These are phyloP conservation scores for Elasticomyces elasticus DNA, from an alignment of 495 filamentous ascomycete species.

Conservation along the genomic window DNA sequence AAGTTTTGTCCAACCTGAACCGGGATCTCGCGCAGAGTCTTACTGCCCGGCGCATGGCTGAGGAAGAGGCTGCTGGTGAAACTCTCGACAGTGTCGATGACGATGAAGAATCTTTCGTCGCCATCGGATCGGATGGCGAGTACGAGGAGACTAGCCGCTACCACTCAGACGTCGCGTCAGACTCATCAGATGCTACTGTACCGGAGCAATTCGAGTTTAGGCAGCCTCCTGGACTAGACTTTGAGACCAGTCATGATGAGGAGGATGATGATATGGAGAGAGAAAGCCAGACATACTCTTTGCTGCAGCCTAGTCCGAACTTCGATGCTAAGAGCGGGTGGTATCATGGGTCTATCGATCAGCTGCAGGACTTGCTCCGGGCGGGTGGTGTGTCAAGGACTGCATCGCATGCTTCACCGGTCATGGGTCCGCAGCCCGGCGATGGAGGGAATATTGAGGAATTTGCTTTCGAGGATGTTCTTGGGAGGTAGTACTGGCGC, in stretches of 20 bases:
- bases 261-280: neutral
- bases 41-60: neutral
- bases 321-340: slow-evolving; percentile 13
- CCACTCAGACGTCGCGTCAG: neutral
- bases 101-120: neutral
- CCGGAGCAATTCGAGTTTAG: slow-evolving; percentile 6
- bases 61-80: neutral
- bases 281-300: neutral
- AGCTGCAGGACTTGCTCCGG: slow-evolving; percentile 2
- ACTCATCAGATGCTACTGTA: neutral
- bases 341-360: slow-evolving; percentile 12
- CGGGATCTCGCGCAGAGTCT: slow-evolving; percentile 8
- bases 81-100: neutral
- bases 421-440: neutral
- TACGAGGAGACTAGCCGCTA: slow-evolving; percentile 1
- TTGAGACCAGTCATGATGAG: slow-evolving; percentile 7
- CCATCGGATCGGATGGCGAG: neutral
- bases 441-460: neutral
- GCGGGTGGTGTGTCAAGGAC: neutral
- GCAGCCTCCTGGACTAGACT: neutral
- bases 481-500: neutral
- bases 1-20: slow-evolving; percentile 10
- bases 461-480: neutral
- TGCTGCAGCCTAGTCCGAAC: neutral
- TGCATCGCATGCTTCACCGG: neutral